Conservation (phyloP, 2,329 filamentous ascomycete genomes). For the Capronia epimyces region DNA sequence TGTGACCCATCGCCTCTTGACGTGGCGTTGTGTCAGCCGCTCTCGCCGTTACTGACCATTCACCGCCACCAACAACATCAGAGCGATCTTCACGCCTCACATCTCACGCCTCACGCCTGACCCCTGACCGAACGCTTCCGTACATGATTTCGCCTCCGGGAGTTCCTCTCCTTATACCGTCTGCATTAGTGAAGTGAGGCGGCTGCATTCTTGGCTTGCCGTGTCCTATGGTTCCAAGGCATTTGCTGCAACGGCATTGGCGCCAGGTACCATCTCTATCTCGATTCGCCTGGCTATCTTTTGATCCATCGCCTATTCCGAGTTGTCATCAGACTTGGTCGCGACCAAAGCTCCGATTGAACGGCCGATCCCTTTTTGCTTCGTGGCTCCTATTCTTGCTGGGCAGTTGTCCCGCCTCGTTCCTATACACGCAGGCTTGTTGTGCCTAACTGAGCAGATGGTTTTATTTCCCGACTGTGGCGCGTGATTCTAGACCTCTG, state of each 20-base stretch:
- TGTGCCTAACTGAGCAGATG: no score
- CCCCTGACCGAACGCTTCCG: conserved; percentile 7
- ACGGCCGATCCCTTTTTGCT: no score
- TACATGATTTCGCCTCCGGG: background rate
- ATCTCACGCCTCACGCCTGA: conserved; percentile 5
- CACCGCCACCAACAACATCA: conserved; percentile 17
- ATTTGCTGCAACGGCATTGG: background rate
- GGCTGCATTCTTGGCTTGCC: conserved; percentile 1
- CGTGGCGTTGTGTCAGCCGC: conserved; percentile 14
- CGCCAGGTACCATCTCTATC: background rate
- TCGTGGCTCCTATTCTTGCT: no score
- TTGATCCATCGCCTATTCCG: no score
- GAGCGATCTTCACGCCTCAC: conserved; percentile 22
- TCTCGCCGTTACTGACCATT: conserved; percentile 6
- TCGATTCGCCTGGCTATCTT: no score
- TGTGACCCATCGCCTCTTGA: conserved; percentile 10
- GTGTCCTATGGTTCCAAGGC: conserved; percentile 3
- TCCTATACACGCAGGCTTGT: no score
- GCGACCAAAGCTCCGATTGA: no score
- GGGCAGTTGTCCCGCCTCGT: no score
- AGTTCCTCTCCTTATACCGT: background rate
- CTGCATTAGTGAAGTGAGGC: conserved; percentile 12
- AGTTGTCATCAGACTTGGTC: no score
- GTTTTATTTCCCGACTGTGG: no score
- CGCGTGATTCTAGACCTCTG: no score